phyloP scores from a whole-genome alignment of 495 filamentous ascomycete genomes.

The Rhypophila decipiens region DNA sequence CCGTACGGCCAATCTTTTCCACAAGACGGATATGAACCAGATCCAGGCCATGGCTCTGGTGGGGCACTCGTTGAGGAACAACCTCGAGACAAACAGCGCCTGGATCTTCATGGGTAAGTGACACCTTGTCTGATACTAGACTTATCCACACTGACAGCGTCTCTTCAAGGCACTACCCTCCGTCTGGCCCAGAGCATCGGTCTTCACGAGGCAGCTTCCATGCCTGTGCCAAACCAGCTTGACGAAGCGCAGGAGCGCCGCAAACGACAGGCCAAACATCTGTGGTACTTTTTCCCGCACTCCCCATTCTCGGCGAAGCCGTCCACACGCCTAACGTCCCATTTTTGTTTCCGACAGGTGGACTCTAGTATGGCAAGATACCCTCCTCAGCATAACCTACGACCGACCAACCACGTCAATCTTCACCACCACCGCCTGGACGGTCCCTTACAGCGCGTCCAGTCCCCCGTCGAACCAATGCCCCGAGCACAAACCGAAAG shows the following conservation, averaged over 20 bases:
- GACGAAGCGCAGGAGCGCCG: too few relatives aligned
- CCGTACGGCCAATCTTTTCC: constrained; percentile 1
- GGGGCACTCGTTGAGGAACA: constrained; percentile 1
- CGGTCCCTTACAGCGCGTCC: neutral
- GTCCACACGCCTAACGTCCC: too few relatives aligned
- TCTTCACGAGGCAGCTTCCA: neutral
- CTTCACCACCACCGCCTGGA: neutral
- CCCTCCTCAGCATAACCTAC: constrained; percentile 3
- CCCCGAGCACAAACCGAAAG: neutral
- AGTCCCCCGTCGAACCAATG: neutral
- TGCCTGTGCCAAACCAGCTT: neutral
- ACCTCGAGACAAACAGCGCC: neutral
- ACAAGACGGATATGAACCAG: constrained; percentile 4
- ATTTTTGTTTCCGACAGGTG: neutral
- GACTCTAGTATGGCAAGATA: constrained; percentile 2
- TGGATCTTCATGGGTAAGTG: neutral
- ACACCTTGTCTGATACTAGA: neutral
- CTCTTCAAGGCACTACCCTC: neutral
- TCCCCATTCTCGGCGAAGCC: too few relatives aligned
- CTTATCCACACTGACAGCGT: neutral
- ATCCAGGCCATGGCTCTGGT: constrained; percentile 4
- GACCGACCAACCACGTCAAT: neutral
- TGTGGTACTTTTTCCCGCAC: too few relatives aligned
- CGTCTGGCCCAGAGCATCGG: neutral
- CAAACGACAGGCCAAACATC: neutral